phyloP scores from a whole-genome alignment of 225 moss, liverwort and hornwort species.

The Rhytidiadelphus loreus region DNA sequence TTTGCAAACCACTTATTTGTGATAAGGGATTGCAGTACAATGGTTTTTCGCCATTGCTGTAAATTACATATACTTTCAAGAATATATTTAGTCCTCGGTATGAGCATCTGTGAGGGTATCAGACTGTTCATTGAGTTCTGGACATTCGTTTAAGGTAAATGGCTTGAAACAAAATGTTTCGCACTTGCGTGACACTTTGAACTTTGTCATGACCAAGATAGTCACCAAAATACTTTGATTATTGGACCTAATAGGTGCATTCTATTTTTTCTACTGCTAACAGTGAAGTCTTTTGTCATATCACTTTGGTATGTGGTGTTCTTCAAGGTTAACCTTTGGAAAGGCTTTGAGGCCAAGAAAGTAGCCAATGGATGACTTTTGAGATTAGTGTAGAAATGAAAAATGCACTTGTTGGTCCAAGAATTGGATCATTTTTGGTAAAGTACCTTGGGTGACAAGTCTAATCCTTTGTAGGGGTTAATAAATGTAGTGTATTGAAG shows the following conservation, averaged over 20 bases:
- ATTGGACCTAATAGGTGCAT: not conserved
- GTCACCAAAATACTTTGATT: not conserved
- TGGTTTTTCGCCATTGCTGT: not conserved
- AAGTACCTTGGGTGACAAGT: not conserved
- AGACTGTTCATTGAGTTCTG: not conserved
- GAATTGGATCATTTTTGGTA: not conserved
- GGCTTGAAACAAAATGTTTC: not conserved
- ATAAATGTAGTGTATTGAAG: not conserved
- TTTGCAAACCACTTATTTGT: not conserved
- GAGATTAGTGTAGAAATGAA: not conserved
- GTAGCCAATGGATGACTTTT: not conserved
- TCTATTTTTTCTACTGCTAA: not conserved
- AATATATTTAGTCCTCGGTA: not conserved
- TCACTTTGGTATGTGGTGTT: accelerated
- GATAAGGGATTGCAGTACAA: not conserved
- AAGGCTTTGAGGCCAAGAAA: not conserved
- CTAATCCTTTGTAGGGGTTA: not conserved
- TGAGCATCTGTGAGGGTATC: not conserved
- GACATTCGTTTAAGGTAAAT: too few species aligned
- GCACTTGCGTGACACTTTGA: not conserved
- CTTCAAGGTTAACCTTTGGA: not conserved
- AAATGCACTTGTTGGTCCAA: not conserved
- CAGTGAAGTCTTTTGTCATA: not conserved
- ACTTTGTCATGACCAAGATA: accelerated
- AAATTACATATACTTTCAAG: not conserved